phyloP scores from a whole-genome alignment of 176 grass and related monocot genomes.

The Puccinellia tenuiflora region DNA sequence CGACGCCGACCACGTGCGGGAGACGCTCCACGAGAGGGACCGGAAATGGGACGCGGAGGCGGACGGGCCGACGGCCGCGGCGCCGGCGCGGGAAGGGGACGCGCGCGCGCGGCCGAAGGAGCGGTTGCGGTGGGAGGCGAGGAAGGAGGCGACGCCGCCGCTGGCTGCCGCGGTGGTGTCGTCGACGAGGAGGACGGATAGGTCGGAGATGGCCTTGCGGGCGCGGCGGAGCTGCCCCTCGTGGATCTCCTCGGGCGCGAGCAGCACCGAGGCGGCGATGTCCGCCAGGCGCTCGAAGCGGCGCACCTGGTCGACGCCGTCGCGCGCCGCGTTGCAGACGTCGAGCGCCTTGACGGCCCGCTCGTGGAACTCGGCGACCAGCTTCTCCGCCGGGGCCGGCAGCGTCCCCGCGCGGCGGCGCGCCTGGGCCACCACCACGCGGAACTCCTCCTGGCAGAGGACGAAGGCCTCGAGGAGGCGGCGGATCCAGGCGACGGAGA shows the following conservation, averaged over 20 bases:
- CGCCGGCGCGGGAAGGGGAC: conserved; percentile 32
- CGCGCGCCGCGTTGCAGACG: conserved; percentile 84
- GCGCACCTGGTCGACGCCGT: conserved; percentile 68
- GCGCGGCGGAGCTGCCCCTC: conserved; percentile 72
- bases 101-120: conserved; percentile 71
- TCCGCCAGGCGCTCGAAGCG: conserved; percentile 69
- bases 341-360: conserved; percentile 86
- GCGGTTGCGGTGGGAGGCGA: conserved; percentile 67
- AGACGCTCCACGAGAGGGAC: conserved; percentile 93
- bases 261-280: conserved; percentile 61
- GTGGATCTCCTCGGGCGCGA: conserved; percentile 25
- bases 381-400: conserved; percentile 37
- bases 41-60: conserved; percentile 61
- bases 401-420: conserved; percentile 43
- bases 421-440: conserved; percentile 59
- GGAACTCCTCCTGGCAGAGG: conserved; percentile 81
- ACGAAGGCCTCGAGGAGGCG: conserved; percentile 81
- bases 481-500: conserved; percentile 71
- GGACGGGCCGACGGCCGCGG: not conserved
- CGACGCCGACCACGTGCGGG: conserved; percentile 78
- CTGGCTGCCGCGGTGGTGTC: conserved; percentile 46
- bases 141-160: conserved; percentile 51
- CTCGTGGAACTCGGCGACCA: conserved; percentile 84
- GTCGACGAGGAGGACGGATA: conserved; percentile 60
- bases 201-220: conserved; percentile 65